Conservation (phyloP, 768 basidiomycete genomes). For the Termitomyces sp. region DNA sequence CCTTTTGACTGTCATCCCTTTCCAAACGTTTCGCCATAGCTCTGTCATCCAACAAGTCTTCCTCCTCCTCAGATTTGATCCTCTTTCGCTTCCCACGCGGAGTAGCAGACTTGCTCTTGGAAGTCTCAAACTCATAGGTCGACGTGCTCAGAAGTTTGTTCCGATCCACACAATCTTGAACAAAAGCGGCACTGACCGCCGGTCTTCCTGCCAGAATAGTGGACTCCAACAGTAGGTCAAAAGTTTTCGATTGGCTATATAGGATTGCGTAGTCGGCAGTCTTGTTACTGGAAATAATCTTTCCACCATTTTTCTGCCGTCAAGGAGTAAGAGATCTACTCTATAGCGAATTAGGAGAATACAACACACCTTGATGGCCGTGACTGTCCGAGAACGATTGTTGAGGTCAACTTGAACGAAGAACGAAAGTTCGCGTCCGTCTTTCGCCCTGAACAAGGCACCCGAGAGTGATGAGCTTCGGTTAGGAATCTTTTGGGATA, state of each 20-base stretch:
- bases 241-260: conserved; percentile 46
- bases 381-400: conserved; percentile 46
- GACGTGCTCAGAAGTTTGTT: conserved; percentile 39
- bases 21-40: conserved; percentile 8
- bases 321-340: neutral
- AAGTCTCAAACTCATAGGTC: conserved; percentile 39
- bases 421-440: conserved; percentile 47
- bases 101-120: conserved; percentile 5
- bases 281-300: conserved; percentile 46
- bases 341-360: neutral
- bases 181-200: conserved; percentile 50
- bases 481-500: neutral
- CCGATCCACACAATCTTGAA: conserved; percentile 47
- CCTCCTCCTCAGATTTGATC: conserved; percentile 7
- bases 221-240: conserved; percentile 37
- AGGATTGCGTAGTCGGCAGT: conserved; percentile 63
- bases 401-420: conserved; percentile 68
- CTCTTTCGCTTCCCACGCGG: conserved; percentile 17
- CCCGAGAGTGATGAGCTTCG: conserved; percentile 13
- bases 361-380: conserved; percentile 54
- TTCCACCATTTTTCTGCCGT: conserved; percentile 62
- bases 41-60: conserved; percentile 1
- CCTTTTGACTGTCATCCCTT: neutral
- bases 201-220: conserved; percentile 34
- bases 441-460: conserved; percentile 39